Evolutionary conservation across 1,139 yeast species (phyloP).

Genomic region (Lodderomyces elongisporus): DNA sequence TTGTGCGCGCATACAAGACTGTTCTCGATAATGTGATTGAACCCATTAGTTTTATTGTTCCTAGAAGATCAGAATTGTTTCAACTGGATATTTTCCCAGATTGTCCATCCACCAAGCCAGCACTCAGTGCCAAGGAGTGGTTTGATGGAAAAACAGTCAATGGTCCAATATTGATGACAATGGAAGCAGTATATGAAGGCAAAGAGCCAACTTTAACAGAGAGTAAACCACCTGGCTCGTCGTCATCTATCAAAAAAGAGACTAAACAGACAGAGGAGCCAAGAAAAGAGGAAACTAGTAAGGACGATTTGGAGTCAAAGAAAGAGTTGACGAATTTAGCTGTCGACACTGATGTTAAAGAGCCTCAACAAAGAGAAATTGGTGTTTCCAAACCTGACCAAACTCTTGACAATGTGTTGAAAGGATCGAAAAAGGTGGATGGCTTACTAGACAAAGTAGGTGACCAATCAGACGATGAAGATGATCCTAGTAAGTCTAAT

Average conservation of each 20-base stretch:
- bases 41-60: conserved; percentile 87
- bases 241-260: conserved; percentile 21
- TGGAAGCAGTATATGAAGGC: conserved; percentile 79
- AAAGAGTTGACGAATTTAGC: background rate
- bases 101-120: conserved; percentile 76
- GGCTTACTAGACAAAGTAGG: conserved; percentile 35
- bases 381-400: conserved; percentile 9
- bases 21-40: conserved; percentile 79
- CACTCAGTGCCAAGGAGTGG: conserved; percentile 77
- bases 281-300: conserved; percentile 5
- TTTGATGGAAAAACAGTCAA: conserved; percentile 67
- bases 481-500: conserved; percentile 27
- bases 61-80: conserved; percentile 88
- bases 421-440: conserved; percentile 35
- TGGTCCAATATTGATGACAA: conserved; percentile 75
- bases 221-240: conserved; percentile 30
- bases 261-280: conserved; percentile 13
- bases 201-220: conserved; percentile 42
- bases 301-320: conserved; percentile 5
- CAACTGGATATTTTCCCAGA: conserved; percentile 92
- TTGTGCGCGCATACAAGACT: conserved; percentile 74
- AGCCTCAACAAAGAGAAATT: background rate
- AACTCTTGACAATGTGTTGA: conserved; percentile 38
- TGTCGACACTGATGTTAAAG: too few species aligned
- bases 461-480: conserved; percentile 38